Evolutionary conservation across 2,329 filamentous ascomycete species (phyloP), one percentile per base, ranked within the genome.

Genomic region (Paraphoma sp.): DNA sequence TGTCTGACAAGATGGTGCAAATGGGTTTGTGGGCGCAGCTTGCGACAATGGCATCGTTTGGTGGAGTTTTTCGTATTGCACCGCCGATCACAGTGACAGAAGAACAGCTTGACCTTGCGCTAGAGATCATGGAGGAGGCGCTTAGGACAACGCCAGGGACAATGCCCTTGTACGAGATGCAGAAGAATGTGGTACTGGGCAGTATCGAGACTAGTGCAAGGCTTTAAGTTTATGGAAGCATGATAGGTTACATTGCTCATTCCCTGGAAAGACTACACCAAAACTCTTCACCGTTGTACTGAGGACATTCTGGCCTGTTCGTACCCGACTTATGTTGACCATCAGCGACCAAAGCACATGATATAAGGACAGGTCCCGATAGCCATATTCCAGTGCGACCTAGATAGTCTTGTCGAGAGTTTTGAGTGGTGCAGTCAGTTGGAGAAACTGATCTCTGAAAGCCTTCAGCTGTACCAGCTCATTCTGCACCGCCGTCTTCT

Each of bases 21-120:
- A 65, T 84, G 16, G 86, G 86, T 0, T 65, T 87, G 1, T 87
- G 83, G 75, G 83, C 83, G 4, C 87, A 88, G 65, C 56, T 88
- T 30, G 81, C 82, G 18, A 85, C 78, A 2, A 67, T 59, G 62
- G 43, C 80, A 83, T 64, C 79, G 79, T 6, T 67, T 48, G 65
- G 65, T 23, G 86, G 85, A 4, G 80, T 84, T 0, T 86, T 88
- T 57, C 75, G 86, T 10, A 82, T 88, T 48, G 86, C 85, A 5
- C 86, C 85, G 23, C 86, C 86, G 0, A 83, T 89, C 41, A 87
- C 84, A 0, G 82, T 87, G 8, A 81, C 81, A 0, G 64, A 68
- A 36, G 63, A 73, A 43, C 59, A 74, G 28, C 52, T 74, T n/a
- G 77, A 82, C 16, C 74, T 80, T 40, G 86, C 85, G 0, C 63